A percentile compares a stretch with the other conserved stretches of the same genome.
phyloP scores from a whole-genome alignment of 768 basidiomycete genomes.

The Boletus speciosus region DNA sequence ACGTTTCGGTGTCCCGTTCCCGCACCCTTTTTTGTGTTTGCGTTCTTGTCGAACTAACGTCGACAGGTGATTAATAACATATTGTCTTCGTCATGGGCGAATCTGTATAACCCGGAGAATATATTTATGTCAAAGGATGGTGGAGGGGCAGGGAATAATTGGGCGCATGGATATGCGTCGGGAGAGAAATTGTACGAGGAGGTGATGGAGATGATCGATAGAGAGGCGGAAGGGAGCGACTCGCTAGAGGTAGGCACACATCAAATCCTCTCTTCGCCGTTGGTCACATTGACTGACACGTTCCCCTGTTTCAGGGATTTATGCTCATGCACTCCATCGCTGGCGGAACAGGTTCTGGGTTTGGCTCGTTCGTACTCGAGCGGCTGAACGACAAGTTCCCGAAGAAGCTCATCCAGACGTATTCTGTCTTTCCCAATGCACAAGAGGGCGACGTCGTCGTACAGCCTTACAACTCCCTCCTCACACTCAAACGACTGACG shows the following conservation, averaged over 20 bases:
- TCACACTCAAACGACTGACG: slow-evolving; percentile 89
- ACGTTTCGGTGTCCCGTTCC: slow-evolving; percentile 25
- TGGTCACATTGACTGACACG: background rate
- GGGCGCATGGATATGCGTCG: slow-evolving; percentile 91
- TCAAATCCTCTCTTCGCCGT: background rate
- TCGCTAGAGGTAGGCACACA: slow-evolving; percentile 73
- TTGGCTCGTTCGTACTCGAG: slow-evolving; percentile 97
- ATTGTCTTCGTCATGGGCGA: slow-evolving; percentile 77
- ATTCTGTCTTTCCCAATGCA: slow-evolving; percentile 95
- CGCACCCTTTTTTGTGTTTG: background rate
- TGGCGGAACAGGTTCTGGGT: slow-evolving; percentile 95
- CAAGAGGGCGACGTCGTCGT: slow-evolving; percentile 96
- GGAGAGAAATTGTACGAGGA: slow-evolving; percentile 94
- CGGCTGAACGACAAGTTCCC: slow-evolving; percentile 96
- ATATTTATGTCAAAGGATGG: slow-evolving; percentile 95
- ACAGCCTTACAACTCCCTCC: slow-evolving; percentile 94
- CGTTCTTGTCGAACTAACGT: background rate
- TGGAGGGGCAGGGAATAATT: slow-evolving; percentile 99
- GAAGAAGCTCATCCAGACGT: slow-evolving; percentile 98
- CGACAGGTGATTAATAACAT: slow-evolving; percentile 94
- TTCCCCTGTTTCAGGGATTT: slow-evolving; percentile 68
- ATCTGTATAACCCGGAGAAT: slow-evolving; percentile 95
- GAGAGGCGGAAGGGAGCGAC: slow-evolving; percentile 97
- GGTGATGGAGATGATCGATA: slow-evolving; percentile 98
- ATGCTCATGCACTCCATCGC: slow-evolving; percentile 99